Conservation (phyloP, 1,284 basidiomycete genomes). For the Fereydounia khargensis region DNA sequence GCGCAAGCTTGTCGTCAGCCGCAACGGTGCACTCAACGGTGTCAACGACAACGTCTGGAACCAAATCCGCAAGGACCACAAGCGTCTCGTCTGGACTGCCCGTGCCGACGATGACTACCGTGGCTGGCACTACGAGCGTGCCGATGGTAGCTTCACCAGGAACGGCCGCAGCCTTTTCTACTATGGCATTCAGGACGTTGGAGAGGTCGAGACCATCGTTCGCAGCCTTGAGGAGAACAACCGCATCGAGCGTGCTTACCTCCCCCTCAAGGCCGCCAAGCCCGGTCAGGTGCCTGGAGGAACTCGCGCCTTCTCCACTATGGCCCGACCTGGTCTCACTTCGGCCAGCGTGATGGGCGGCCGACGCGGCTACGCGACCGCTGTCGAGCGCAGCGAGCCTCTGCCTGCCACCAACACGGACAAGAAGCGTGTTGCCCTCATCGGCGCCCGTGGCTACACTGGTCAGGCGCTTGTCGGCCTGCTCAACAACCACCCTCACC, state of each 20-base stretch:
- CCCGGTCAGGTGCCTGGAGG: slow-evolving; percentile 59
- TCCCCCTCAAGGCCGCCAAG: slow-evolving; percentile 82
- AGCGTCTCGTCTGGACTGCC: slow-evolving; percentile 92
- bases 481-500: slow-evolving; percentile 78
- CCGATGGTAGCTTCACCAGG: slow-evolving; percentile 94
- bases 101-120: slow-evolving; percentile 92
- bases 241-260: slow-evolving; percentile 79
- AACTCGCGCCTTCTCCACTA: slow-evolving; percentile 51
- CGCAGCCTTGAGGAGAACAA: slow-evolving; percentile 83
- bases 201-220: slow-evolving; percentile 73
- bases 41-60: slow-evolving; percentile 97
- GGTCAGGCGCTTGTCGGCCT: slow-evolving; percentile 86
- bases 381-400: slow-evolving; percentile 59
- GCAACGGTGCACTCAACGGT: slow-evolving; percentile 85
- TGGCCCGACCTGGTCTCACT: slow-evolving; percentile 53
- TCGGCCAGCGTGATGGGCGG: slow-evolving; percentile 60
- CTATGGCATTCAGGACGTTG: slow-evolving; percentile 90
- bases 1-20: slow-evolving; percentile 84
- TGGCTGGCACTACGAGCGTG: slow-evolving; percentile 97
- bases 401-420: slow-evolving; percentile 64
- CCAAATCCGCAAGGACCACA: slow-evolving; percentile 91
- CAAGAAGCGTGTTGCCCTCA: slow-evolving; percentile 84
- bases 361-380: slow-evolving; percentile 59
- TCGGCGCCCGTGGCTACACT: slow-evolving; percentile 93
- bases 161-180: slow-evolving; percentile 90